phyloP scores from a whole-genome alignment of 257 asterid genomes.

The Petrea volubilis region DNA sequence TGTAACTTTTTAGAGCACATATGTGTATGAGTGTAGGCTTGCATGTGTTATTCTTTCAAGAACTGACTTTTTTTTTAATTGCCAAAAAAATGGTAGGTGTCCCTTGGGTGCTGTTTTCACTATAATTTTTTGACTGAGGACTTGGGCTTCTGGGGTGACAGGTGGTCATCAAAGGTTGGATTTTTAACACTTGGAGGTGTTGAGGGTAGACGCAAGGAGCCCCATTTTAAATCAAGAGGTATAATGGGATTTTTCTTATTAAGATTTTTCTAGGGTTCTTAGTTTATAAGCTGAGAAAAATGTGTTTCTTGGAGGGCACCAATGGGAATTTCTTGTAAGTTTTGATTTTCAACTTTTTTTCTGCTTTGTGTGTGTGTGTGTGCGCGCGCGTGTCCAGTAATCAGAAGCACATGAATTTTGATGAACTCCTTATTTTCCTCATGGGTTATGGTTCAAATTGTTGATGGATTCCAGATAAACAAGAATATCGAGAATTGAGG shows the following conservation, averaged over 20 bases:
- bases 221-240: constrained; percentile 16
- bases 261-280: not conserved
- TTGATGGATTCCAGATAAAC: constrained; percentile 32
- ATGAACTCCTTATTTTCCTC: constrained; percentile 19
- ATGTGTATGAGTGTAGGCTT: constrained; percentile 2
- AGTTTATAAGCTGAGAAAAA: not conserved
- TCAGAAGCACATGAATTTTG: constrained; percentile 9
- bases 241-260: not conserved
- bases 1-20: not conserved
- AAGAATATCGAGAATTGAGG: constrained; percentile 29
- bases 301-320: constrained; percentile 7
- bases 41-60: constrained; percentile 18
- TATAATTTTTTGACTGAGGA: constrained; percentile 26
- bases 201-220: constrained; percentile 1
- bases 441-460: constrained; percentile 21
- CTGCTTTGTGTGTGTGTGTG: constrained; percentile 1
- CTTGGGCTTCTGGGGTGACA: constrained; percentile 36
- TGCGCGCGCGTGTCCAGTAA: not conserved
- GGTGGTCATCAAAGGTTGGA: constrained; percentile 30
- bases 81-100: constrained; percentile 23
- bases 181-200: constrained; percentile 27
- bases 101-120: constrained; percentile 22
- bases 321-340: constrained; percentile 22
- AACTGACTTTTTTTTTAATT: constrained; percentile 24
- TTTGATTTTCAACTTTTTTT: not conserved